Conservation (phyloP, 352 stramenopile genomes). For the Pythium grandisporangium region DNA sequence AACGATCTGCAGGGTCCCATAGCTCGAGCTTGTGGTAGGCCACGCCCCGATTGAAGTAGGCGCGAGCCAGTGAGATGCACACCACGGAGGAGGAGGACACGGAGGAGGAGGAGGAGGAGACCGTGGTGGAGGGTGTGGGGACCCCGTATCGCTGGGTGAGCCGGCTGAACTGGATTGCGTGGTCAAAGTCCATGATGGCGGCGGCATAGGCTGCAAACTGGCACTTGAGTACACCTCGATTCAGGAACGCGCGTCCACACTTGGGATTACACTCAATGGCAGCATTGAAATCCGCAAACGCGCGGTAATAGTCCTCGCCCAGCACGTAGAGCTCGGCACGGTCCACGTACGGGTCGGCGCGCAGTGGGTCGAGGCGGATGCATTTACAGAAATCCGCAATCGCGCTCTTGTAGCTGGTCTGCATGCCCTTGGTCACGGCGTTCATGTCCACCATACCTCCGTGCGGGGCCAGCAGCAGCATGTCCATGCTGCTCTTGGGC, state of each 20-base stretch:
- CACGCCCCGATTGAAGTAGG: constrained; percentile 60
- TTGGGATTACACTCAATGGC: constrained; percentile 42
- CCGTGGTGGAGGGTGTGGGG: constrained; percentile 14
- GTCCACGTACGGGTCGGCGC: constrained; percentile 55
- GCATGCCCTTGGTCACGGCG: constrained; percentile 39
- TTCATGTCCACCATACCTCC: constrained; percentile 47
- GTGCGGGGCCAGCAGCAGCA: constrained; percentile 21
- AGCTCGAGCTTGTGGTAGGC: constrained; percentile 61
- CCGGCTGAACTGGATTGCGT: constrained; percentile 43
- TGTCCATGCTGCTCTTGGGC: constrained; percentile 36
- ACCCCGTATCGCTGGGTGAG: too few species aligned
- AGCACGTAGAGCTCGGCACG: constrained; percentile 56
- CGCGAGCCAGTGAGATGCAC: too few species aligned
- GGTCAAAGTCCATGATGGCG: constrained; percentile 62
- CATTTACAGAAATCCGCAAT: constrained; percentile 53
- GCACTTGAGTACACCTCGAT: constrained; percentile 67
- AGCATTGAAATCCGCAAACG: constrained; percentile 47
- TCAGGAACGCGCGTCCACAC: constrained; percentile 41
- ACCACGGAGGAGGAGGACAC: too few species aligned
- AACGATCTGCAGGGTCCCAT: constrained; percentile 52
- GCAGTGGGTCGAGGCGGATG: constrained; percentile 43
- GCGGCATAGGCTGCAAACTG: constrained; percentile 54
- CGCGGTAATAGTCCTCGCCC: constrained; percentile 45
- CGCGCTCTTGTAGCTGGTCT: constrained; percentile 31
- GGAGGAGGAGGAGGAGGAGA: too few species aligned